Base-by-base conservation (phyloP, 2,329 filamentous ascomycete genomes). In the Pestalotiopsis sp. region DNA sequence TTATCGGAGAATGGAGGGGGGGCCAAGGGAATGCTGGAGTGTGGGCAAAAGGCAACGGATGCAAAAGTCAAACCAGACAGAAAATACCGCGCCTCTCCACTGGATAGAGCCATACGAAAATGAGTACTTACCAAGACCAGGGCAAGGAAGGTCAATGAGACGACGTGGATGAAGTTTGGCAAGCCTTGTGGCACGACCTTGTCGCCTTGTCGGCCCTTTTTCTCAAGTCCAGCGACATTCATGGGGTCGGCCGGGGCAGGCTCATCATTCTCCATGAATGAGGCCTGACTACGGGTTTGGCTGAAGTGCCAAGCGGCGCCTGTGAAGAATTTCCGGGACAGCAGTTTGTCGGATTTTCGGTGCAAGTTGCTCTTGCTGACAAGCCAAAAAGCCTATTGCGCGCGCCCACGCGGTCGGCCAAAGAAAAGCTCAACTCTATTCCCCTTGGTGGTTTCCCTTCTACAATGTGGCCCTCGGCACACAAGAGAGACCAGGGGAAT, bases 61-160 rank as follows among this genome's bases (percentile, higher is more conserved):
- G 45, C 45, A 20, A 20, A 58, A 41, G 65, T 20, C 23, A 69
- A 69, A 71, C 31, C 70, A 70, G 72, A 72, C 70, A 70, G 72
- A 72, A 70, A 75, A 69, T 63, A 68, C 62, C 66, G 71, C 68
- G 70, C 69, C 66, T 67, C 63, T 67, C 67, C 64, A 68, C 57
- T 63, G 61, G 65, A 38, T 60, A 65, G 66, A 31, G 49, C 66
- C 56, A 57, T 36, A 17, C 58, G 66, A 63, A 23, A 52, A n/a
- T 9, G 20, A 52, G 56, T 66, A 77, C 78, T 77, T 74, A 80
- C 78, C 70, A 78, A 73, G 67, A 75, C 70, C 27, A 78, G 68
- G 65, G 76, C 65, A 58, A 78, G 62, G 66, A 79, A 72, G 31
- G 73, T 73, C 68, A 76, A 69, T 25, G 78, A 79, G 65, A 76